A percentile compares a stretch with the other conserved stretches of the same genome.
Conservation (phyloP, 352 stramenopile genomes). For the Pythium apleroticum region DNA sequence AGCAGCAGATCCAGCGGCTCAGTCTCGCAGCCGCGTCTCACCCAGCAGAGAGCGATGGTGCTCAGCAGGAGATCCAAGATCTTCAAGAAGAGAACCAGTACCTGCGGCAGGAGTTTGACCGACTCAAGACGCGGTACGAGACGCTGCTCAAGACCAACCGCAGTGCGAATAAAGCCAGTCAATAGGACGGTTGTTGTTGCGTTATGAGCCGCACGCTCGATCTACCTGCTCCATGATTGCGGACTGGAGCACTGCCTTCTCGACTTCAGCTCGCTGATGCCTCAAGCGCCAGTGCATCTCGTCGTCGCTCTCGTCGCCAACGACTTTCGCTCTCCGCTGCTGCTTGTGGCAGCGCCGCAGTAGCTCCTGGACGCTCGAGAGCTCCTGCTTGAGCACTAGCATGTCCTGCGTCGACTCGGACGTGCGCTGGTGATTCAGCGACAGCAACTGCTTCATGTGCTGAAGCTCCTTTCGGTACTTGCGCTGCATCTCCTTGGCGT, state of each 20-base stretch:
- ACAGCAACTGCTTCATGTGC: slow-evolving; percentile 48
- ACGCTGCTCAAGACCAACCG: slow-evolving; percentile 25
- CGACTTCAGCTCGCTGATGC: slow-evolving; percentile 18
- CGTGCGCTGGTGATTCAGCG: slow-evolving; percentile 45
- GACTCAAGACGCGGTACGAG: slow-evolving; percentile 66
- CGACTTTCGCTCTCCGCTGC: slow-evolving; percentile 1
- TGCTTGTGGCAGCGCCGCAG: slow-evolving; percentile 34
- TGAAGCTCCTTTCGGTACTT: slow-evolving; percentile 40
- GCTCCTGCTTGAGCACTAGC: slow-evolving; percentile 47
- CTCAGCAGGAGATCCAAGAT: slow-evolving; percentile 42
- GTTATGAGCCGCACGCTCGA: background rate
- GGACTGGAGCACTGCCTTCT: slow-evolving; percentile 40
- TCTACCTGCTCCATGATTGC: slow-evolving; percentile 50
- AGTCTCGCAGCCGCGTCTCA: background rate
- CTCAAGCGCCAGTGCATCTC: slow-evolving; percentile 9
- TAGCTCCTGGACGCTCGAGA: slow-evolving; percentile 46
- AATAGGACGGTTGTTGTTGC: slow-evolving; percentile 4
- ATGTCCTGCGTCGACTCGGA: slow-evolving; percentile 51
- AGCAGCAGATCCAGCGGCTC: slow-evolving; percentile 32
- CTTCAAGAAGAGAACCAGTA: slow-evolving; percentile 70
- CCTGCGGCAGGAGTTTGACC: slow-evolving; percentile 64
- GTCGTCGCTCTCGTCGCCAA: slow-evolving; percentile 4
- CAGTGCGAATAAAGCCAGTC: slow-evolving; percentile 5
- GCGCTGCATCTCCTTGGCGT: slow-evolving; percentile 23
- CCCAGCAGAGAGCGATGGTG: background rate